A percentile compares a stretch with the other conserved stretches of the same genome.
phyloP scores from a whole-genome alignment of 192 early-diverging fungal genomes.

The Backusella australiensis region DNA sequence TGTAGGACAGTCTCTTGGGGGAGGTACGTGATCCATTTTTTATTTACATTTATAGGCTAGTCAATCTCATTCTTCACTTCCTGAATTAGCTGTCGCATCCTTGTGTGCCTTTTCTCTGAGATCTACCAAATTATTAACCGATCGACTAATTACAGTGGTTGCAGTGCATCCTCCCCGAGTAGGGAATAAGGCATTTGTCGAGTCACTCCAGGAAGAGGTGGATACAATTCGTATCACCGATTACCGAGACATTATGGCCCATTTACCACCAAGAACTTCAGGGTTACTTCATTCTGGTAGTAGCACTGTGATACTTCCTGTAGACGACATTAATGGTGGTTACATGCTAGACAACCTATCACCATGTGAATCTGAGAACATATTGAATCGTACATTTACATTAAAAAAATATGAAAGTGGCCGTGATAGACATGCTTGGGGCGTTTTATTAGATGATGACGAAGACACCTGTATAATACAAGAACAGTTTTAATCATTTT shows the following conservation, averaged over 20 bases:
- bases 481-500: not conserved
- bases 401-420: not conserved
- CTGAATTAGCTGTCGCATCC: slow-evolving; percentile 22
- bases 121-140: slow-evolving; percentile 20
- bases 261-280: slow-evolving; percentile 26
- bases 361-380: not conserved
- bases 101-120: slow-evolving; percentile 27
- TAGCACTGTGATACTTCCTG: slow-evolving; percentile 14
- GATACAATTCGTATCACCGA: slow-evolving; percentile 23
- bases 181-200: slow-evolving; percentile 15
- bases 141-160: slow-evolving; percentile 18
- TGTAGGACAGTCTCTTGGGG: slow-evolving; percentile 19
- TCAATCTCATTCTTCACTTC: not conserved
- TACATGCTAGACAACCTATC: not conserved
- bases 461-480: not conserved
- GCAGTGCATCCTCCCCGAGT: slow-evolving; percentile 23
- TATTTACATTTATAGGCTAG: slow-evolving; percentile 1
- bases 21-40: slow-evolving; percentile 7
- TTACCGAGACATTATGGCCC: slow-evolving; percentile 21
- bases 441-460: slow-evolving; percentile 2
- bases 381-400: slow-evolving; percentile 14
- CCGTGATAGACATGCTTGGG: slow-evolving; percentile 4
- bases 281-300: slow-evolving; percentile 20
- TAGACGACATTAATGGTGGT: not conserved
- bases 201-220: slow-evolving; percentile 6